Percentiles rank a stretch among this genome's conserved stretches.
These are phyloP conservation scores for Trypanosoma boissoni DNA, from an alignment of 208 protist genomes.

Conservation along the genomic window DNA sequence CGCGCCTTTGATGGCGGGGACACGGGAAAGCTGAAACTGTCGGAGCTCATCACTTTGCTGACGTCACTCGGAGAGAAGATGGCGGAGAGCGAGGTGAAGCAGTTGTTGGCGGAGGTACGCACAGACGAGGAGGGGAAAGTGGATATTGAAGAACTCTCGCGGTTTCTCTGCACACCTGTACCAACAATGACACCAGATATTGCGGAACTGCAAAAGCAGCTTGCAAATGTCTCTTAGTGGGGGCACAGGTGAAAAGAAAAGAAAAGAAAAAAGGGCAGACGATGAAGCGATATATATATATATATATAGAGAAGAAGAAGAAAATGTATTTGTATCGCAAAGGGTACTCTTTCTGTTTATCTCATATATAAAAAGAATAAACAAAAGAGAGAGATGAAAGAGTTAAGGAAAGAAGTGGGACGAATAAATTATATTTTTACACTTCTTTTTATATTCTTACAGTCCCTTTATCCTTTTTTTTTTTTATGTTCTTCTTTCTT, in stretches of 20 bases:
- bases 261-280: neutral
- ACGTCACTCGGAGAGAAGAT: constrained; percentile 89
- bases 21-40: constrained; percentile 61
- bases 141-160: constrained; percentile 75
- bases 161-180: constrained; percentile 83
- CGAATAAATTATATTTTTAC: neutral
- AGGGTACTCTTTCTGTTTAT: neutral
- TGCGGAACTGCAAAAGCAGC: constrained; percentile 78
- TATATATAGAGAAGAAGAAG: neutral
- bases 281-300: neutral
- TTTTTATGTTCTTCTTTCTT: neutral
- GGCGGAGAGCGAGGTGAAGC: constrained; percentile 76
- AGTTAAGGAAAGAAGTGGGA: neutral
- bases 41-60: constrained; percentile 81
- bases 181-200: constrained; percentile 87
- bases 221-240: constrained; percentile 32
- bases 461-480: neutral
- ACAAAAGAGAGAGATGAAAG: neutral
- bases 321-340: neutral
- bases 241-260: too few relatives aligned
- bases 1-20: constrained; percentile 80
- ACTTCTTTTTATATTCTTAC: neutral
- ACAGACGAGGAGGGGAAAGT: constrained; percentile 74
- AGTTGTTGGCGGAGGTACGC: constrained; percentile 75
- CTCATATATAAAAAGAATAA: neutral